Evolutionary conservation across 345 rosid species (phyloP), one percentile per base, ranked within the genome.

Genomic region (Trapa bicornis): DNA sequence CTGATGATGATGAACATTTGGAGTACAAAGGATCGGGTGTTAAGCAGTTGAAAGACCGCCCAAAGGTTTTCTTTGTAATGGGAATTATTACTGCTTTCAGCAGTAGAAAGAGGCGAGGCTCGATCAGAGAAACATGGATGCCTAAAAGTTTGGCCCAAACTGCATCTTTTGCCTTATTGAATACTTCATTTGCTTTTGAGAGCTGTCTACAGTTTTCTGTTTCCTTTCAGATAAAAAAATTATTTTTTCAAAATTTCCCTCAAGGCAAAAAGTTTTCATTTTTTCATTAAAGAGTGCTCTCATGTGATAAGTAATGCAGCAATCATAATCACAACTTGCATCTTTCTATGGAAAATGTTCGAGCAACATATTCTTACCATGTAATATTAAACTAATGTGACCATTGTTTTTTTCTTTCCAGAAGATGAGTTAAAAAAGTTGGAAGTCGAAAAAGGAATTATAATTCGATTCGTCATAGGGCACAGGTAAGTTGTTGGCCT

Each of bases 401-500:
- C 22, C 22, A 15, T 22, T 9, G 29, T 42, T 39, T 65, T n/a
- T 61, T 36, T 38, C 61, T 67, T 68, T 75, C 69, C 68, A 88
- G 95, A 86, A 65, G 78, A 80, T 35, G 84, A 83, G 71, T 66
- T 88, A 68, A 79, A 71, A 79, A 84, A 79, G 81, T 67, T 88
- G 85, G 95, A 83, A 79, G 74, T 58, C n/a, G 95, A 88, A 73
- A 88, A 86, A 77, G 87, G 89, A 54, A 83, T 84, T 68, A 79
- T 83, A 80, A 84, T 83, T 41, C 81, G 84, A 22, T 84, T 83
- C 74, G 84, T 82, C 68, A 82, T 85, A 37, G 87, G 91, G 75
- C 86, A 85, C 79, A 79, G 96, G 88, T 85, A 67, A 29, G 41
- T 29, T 22, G 32, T 36, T 9, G 62, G 37, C 63, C 63, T 58